Evolutionary conservation across 805 yeast genomes (phyloP).

Genomic region (Suhomyces prunicola): DNA sequence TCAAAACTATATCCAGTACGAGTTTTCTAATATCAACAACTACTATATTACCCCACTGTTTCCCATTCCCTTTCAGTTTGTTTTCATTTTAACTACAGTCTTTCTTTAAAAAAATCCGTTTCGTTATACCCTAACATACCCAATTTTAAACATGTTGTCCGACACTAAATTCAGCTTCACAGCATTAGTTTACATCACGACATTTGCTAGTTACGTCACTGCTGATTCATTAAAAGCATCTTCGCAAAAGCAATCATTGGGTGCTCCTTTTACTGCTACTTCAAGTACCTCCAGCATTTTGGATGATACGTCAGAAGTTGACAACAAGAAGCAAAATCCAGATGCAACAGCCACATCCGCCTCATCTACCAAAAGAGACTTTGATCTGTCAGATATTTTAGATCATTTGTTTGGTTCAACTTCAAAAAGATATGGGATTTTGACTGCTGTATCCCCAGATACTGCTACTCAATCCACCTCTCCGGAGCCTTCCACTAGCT

Average conservation of each 20-base stretch:
- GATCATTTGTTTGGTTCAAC: not conserved
- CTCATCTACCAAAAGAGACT: not conserved
- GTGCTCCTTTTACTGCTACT: not conserved
- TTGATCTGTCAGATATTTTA: not conserved
- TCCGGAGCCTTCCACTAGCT: not conserved
- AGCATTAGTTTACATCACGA: constrained; percentile 4
- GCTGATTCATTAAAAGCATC: not conserved
- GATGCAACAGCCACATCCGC: not conserved
- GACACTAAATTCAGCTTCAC: constrained; percentile 7
- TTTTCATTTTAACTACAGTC: constrained; percentile 21
- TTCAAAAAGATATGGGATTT: not conserved
- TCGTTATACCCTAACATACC: not conserved
- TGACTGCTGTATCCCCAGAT: not conserved
- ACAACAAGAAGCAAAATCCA: not conserved
- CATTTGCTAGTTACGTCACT: constrained; percentile 1
- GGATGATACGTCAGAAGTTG: not conserved
- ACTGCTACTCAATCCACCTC: not conserved
- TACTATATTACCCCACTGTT: not conserved
- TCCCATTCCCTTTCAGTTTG: not conserved
- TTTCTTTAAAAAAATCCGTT: constrained; percentile 14
- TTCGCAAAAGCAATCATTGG: constrained; percentile 1
- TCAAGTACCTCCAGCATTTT: not conserved
- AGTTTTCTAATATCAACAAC: not conserved
- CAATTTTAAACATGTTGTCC: constrained; percentile 3
- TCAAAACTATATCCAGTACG: not conserved